Conservation (phyloP, 768 basidiomycete species). For the Tricholoma saponaceum region DNA sequence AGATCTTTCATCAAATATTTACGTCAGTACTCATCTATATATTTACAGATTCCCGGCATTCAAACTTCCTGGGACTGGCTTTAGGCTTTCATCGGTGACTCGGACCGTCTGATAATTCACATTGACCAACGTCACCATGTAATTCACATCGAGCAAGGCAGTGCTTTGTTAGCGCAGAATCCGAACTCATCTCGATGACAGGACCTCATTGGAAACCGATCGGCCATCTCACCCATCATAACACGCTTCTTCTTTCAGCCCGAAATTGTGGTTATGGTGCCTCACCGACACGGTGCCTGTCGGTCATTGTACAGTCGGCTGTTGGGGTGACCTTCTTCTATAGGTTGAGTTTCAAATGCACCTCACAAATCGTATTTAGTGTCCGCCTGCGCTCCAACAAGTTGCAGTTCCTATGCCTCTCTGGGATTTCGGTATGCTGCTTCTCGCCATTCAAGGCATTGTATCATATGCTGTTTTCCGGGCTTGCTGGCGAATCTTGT, state of each 20-base stretch:
- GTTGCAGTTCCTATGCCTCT: neutral
- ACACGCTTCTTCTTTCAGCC: neutral
- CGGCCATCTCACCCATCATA: neutral
- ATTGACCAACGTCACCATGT: neutral
- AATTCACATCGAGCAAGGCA: neutral
- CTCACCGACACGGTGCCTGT: neutral
- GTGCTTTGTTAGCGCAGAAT: neutral
- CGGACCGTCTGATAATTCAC: neutral
- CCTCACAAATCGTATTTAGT: neutral
- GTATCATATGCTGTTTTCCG: slow-evolving; percentile 8
- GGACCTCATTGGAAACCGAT: neutral
- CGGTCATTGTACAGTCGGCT: neutral
- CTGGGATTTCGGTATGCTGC: slow-evolving; percentile 3
- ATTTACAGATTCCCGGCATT: neutral
- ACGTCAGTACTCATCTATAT: neutral
- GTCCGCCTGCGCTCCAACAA: neutral
- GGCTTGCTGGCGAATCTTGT: slow-evolving; percentile 9
- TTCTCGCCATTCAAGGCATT: slow-evolving; percentile 1
- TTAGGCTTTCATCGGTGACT: neutral
- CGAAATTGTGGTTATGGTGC: neutral
- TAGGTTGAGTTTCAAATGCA: neutral
- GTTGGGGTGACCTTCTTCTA: neutral
- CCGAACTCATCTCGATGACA: neutral
- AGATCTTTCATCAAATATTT: neutral
- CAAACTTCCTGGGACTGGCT: neutral